Evolutionary conservation across 257 asterid species (phyloP).

Genomic region (Nicotiana otophora): DNA sequence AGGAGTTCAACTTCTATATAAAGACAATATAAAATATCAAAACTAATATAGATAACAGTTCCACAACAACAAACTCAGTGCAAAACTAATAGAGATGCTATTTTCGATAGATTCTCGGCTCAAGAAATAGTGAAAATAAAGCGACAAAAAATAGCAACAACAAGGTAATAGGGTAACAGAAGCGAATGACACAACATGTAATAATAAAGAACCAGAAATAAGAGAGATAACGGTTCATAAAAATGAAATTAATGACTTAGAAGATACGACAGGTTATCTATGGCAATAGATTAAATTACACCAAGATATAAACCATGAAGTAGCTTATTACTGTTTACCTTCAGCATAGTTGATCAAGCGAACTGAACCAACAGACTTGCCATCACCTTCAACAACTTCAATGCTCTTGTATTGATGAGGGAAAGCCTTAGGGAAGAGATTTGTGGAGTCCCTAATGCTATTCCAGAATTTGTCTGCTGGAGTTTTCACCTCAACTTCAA

Average conservation of each 20-base stretch:
- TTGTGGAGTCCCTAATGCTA: constrained; percentile 44
- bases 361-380: constrained; percentile 54
- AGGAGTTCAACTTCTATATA: too few relatives aligned
- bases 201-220: too few relatives aligned
- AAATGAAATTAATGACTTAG: neutral
- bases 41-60: too few relatives aligned
- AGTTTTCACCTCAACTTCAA: constrained; percentile 54
- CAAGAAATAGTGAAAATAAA: too few relatives aligned
- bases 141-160: too few relatives aligned
- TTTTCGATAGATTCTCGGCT: too few relatives aligned
- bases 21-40: too few relatives aligned
- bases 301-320: neutral
- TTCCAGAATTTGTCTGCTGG: constrained; percentile 55
- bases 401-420: constrained; percentile 58
- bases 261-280: neutral
- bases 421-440: constrained; percentile 67
- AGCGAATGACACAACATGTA: too few relatives aligned
- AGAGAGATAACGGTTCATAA: neutral
- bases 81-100: too few relatives aligned
- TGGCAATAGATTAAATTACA: neutral
- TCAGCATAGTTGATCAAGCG: constrained; percentile 50
- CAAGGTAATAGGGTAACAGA: too few relatives aligned
- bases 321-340: constrained; percentile 25
- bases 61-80: too few relatives aligned
- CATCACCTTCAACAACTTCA: constrained; percentile 78